These are phyloP conservation scores for Fusarium sp. DNA, from an alignment of 2,329 filamentous ascomycete species.

Conservation along the genomic window DNA sequence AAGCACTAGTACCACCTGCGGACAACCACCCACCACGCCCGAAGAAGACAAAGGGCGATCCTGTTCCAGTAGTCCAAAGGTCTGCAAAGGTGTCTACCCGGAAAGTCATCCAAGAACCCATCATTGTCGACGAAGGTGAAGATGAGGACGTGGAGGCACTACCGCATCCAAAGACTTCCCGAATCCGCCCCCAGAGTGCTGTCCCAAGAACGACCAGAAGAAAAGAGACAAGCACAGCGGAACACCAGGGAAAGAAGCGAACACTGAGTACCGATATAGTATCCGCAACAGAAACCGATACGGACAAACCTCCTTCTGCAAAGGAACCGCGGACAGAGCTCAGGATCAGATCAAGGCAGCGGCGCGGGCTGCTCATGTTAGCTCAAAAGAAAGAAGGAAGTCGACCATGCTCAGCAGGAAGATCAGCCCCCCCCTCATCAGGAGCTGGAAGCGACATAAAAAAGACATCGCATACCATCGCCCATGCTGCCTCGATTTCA, in stretches of 20 bases:
- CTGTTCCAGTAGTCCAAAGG: neutral
- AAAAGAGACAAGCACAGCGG: neutral
- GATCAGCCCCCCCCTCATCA: neutral
- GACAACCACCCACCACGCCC: neutral
- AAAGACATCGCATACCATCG: neutral
- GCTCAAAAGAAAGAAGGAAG: constrained; percentile 46
- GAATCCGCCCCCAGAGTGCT: neutral
- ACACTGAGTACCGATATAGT: neutral
- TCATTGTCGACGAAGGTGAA: neutral
- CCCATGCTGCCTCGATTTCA: neutral
- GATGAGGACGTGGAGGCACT: neutral
- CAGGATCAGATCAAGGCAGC: constrained; percentile 57
- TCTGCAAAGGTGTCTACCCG: neutral
- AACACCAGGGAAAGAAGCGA: constrained; percentile 7
- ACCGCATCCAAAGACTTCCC: neutral
- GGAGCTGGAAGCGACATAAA: neutral
- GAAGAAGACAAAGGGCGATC: neutral
- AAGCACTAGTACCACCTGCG: neutral
- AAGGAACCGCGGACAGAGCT: constrained; percentile 55
- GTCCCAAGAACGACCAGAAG: neutral
- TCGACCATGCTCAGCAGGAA: neutral
- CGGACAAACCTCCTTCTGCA: neutral
- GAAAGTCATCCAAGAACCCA: neutral
- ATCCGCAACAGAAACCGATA: neutral
- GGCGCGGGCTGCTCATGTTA: constrained; percentile 59